These are phyloP conservation scores for Pythium angustatum DNA, from an alignment of 352 stramenopile species.

Conservation along the genomic window DNA sequence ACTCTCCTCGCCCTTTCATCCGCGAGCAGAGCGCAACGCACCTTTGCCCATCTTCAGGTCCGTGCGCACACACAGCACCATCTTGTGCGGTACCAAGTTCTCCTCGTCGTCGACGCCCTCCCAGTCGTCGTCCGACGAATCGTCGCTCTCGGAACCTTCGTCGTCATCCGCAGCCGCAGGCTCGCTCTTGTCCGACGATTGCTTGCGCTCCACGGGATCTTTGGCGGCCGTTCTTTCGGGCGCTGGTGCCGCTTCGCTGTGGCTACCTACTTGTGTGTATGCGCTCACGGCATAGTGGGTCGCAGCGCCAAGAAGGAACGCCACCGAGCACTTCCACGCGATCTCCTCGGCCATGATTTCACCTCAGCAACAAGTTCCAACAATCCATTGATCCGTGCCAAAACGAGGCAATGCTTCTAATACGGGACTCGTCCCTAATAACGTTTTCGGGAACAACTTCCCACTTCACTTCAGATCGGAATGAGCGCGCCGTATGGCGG, in stretches of 20 bases:
- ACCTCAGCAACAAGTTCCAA: background rate
- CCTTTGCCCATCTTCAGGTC: conserved; percentile 97
- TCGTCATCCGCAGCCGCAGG: background rate
- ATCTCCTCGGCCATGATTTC: conserved; percentile 52
- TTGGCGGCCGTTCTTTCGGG: conserved; percentile 2
- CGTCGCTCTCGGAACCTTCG: conserved; percentile 16
- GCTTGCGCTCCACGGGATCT: conserved; percentile 6
- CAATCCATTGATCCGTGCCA: too few relatives aligned
- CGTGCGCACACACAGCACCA: conserved; percentile 95
- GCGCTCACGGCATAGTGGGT: conserved; percentile 61
- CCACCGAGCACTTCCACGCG: conserved; percentile 74
- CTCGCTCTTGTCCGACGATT: conserved; percentile 9
- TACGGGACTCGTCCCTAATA: conserved; percentile 11
- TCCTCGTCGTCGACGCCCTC: conserved; percentile 59
- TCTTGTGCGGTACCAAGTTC: conserved; percentile 83
- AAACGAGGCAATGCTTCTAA: background rate
- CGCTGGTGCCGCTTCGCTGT: background rate
- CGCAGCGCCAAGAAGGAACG: conserved; percentile 71
- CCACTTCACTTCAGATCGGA: conserved; percentile 2
- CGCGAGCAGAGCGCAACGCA: conserved; percentile 24
- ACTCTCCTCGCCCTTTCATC: too few relatives aligned
- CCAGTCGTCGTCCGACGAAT: conserved; percentile 59
- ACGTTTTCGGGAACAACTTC: conserved; percentile 21
- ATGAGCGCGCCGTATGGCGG: conserved; percentile 31
- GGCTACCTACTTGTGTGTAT: conserved; percentile 35